Percentiles rank a stretch among this genome's conserved stretches.
Evolutionary conservation across 2,329 filamentous ascomycete genomes (phyloP).

Genomic region (Escovopsis weberi): DNA sequence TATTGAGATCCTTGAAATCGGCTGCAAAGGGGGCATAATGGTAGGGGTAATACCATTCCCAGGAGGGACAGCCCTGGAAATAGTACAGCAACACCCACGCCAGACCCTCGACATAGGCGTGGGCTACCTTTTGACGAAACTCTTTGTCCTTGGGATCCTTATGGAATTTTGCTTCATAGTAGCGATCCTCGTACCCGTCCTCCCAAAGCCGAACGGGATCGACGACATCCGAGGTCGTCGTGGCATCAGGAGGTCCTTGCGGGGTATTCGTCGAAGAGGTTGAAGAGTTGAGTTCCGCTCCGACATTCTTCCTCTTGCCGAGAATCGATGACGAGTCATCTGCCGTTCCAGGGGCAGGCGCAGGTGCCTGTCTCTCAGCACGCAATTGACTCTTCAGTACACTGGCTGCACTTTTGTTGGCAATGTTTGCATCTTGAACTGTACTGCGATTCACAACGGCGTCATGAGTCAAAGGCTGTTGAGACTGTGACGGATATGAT

Average conservation of each 20-base stretch:
- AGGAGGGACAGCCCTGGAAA: conserved; percentile 94
- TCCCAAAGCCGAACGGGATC: conserved; percentile 91
- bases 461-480: conserved; percentile 61
- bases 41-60: conserved; percentile 99
- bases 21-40: conserved; percentile 96
- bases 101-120: conserved; percentile 85
- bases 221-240: conserved; percentile 41
- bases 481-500: conserved; percentile 37
- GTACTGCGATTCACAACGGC: conserved; percentile 67
- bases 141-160: conserved; percentile 66
- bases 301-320: conserved; percentile 65
- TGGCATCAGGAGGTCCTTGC: conserved; percentile 22
- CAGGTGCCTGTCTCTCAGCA: conserved; percentile 14
- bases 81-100: conserved; percentile 96
- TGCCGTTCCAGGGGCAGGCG: conserved; percentile 7
- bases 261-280: conserved; percentile 48
- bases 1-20: conserved; percentile 73
- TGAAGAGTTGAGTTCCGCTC: conserved; percentile 46
- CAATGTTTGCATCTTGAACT: conserved; percentile 54
- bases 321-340: conserved; percentile 28
- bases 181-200: conserved; percentile 83
- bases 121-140: conserved; percentile 79
- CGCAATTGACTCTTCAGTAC: conserved; percentile 71
- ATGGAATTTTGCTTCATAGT: conserved; percentile 94
- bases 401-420: conserved; percentile 90